Evolutionary conservation across 768 basidiomycete genomes (phyloP).

Genomic region (Termitomyces sp.): DNA sequence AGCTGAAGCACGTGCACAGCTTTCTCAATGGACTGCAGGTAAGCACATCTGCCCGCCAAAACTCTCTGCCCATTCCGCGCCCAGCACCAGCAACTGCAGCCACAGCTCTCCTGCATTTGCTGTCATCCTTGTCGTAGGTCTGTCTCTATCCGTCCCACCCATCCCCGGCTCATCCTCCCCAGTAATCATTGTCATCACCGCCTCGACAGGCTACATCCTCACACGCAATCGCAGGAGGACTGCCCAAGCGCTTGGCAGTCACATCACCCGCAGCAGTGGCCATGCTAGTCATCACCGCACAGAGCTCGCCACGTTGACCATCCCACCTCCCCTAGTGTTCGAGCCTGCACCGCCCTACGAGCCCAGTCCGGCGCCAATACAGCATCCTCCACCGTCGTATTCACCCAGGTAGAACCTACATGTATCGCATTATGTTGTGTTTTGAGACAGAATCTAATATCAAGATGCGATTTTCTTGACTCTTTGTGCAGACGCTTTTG

Average conservation of each 20-base stretch:
- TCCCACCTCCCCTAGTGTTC: background rate
- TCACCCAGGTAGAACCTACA: constrained; percentile 2
- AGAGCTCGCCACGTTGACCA: background rate
- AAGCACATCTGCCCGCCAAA: background rate
- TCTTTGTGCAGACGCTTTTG: too few species aligned
- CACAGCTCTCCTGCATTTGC: background rate
- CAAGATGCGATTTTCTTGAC: background rate
- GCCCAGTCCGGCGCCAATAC: background rate
- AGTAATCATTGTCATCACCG: background rate
- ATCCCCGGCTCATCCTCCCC: too few species aligned
- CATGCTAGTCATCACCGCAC: background rate
- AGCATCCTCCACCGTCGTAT: constrained; percentile 14
- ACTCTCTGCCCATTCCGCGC: background rate
- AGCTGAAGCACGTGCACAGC: background rate
- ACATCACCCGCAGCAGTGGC: background rate
- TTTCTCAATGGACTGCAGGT: background rate
- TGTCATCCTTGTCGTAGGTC: background rate
- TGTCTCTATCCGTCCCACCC: background rate
- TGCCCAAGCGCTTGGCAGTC: background rate
- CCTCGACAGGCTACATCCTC: background rate
- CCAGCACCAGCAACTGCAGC: background rate
- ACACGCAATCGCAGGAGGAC: background rate
- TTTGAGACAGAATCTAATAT: background rate
- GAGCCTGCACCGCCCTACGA: constrained; percentile 14
- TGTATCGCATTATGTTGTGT: background rate